Base-by-base conservation (phyloP, 495 filamentous ascomycete genomes). In the Tuber microsphaerosporum region DNA sequence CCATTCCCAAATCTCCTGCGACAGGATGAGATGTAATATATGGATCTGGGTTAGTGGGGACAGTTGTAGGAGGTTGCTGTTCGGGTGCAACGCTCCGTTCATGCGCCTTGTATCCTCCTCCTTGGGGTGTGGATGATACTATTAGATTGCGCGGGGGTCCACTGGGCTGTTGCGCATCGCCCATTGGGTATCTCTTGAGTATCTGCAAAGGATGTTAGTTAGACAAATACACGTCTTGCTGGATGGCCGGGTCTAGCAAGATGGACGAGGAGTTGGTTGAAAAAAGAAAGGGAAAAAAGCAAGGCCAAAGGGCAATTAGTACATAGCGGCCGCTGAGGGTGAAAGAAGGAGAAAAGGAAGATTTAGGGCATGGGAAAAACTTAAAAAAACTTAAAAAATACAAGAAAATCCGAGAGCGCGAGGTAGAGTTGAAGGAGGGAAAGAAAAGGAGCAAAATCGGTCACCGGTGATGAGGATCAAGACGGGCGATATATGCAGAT, bases 71-170 rank as follows among this genome's bases (percentile, higher is more conserved):
- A 31, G 45, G 70, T 75, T 73, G 56, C 20, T 79, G 77, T 65
- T 79, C 76, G 34, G 76, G 34, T 19, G 70, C 72, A 68, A 72
- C 42, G 17, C 46, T 73, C 19, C 73, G 72, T 39, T 79, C 76
- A 48, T 75, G 77, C 61, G 70, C 31, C 42, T 75, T 75, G 45
- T 79, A 75, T 73, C 75, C 76, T 68, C 76, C 46, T 71, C 76
- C 46, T 34, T 26, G 65, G 48, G 77, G 72, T 45, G 77, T 79
- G 61, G 77, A 79, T 44, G 77, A 79, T 69, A 79, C 77, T 79
- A 79, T 79, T 37, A 79, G 65, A 65, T 79, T 79, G 61, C 77
- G 77, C 44, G 76, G 73, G 46, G 76, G 73, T 75, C 75, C 76
- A 75, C 61, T 75, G 45, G 76, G 70, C 71, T 71, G 65, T 45